A percentile compares a stretch with the other conserved stretches of the same genome.
Evolutionary conservation across 805 yeast species (phyloP).

Genomic region (Pichia nanzhaoensis): DNA sequence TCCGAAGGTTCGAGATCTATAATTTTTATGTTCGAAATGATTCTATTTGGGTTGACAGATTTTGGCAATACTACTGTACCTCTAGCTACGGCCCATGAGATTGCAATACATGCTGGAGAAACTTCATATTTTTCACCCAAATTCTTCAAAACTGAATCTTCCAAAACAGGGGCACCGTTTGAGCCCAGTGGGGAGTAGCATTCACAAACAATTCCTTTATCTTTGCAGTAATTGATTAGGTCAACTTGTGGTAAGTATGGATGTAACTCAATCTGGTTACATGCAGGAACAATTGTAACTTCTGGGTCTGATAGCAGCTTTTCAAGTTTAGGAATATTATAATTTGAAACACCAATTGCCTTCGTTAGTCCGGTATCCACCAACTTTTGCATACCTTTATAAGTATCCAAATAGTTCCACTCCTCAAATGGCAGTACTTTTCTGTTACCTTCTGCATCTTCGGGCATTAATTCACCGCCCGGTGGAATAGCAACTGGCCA

Average conservation of each 20-base stretch:
- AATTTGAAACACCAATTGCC: conserved; percentile 73
- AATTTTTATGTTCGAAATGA: conserved; percentile 33
- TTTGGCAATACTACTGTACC: conserved; percentile 49
- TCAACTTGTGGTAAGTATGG: conserved; percentile 61
- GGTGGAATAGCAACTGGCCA: conserved; percentile 57
- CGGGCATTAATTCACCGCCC: conserved; percentile 28
- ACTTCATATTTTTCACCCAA: conserved; percentile 39
- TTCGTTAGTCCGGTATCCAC: conserved; percentile 33
- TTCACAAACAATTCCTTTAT: conserved; percentile 50
- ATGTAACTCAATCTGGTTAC: conserved; percentile 52
- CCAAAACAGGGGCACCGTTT: conserved; percentile 44
- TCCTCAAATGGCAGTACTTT: conserved; percentile 27
- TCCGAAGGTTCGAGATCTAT: conserved; percentile 33
- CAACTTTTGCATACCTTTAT: conserved; percentile 55
- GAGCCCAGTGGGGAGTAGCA: conserved; percentile 80
- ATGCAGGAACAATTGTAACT: conserved; percentile 51
- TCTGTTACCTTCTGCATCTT: conserved; percentile 24
- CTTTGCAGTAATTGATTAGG: conserved; percentile 44
- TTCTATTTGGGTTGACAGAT: conserved; percentile 39
- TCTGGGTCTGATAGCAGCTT: conserved; percentile 42
- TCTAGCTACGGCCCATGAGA: conserved; percentile 56
- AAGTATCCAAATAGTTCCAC: conserved; percentile 47
- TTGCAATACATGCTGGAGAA: conserved; percentile 43
- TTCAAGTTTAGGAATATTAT: conserved; percentile 46
- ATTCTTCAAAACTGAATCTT: conserved; percentile 35